Percentiles rank a stretch among this genome's conserved stretches.
Evolutionary conservation across 1,284 basidiomycete species (phyloP).

Genomic region (Ganoderma resinaceum): DNA sequence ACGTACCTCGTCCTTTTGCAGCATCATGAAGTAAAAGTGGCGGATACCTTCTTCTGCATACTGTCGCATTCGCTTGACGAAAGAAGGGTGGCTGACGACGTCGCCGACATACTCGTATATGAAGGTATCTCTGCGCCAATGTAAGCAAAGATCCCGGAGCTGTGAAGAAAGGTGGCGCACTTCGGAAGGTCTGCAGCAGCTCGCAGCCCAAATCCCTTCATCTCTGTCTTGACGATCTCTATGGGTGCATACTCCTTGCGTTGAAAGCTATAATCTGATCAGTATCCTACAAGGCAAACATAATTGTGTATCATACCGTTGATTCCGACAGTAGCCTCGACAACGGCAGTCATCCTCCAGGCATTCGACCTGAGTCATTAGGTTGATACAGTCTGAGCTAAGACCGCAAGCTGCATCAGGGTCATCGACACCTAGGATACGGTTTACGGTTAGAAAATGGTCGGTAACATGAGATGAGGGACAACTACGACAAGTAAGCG

Average conservation of each 20-base stretch:
- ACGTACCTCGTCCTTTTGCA: slow-evolving; percentile 94
- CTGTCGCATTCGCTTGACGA: slow-evolving; percentile 93
- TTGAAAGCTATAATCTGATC: slow-evolving; percentile 72
- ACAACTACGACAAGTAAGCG: not conserved
- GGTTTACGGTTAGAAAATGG: not conserved
- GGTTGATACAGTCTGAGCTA: slow-evolving; percentile 94
- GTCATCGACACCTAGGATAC: slow-evolving; percentile 46
- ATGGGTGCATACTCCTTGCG: slow-evolving; percentile 86
- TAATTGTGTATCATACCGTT: slow-evolving; percentile 67
- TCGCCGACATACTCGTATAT: slow-evolving; percentile 99
- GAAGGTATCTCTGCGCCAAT: slow-evolving; percentile 76
- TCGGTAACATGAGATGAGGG: slow-evolving; percentile 24
- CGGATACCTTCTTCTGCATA: slow-evolving; percentile 94
- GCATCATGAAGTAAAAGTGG: slow-evolving; percentile 99
- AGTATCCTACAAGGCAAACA: slow-evolving; percentile 6
- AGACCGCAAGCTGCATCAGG: slow-evolving; percentile 83
- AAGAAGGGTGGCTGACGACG: slow-evolving; percentile 88
- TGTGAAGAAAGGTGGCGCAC: slow-evolving; percentile 56
- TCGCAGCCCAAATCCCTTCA: slow-evolving; percentile 95
- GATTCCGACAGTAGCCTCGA: slow-evolving; percentile 87
- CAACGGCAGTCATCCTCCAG: slow-evolving; percentile 88
- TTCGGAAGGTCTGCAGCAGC: slow-evolving; percentile 74
- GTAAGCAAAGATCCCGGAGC: not conserved
- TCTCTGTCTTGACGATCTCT: slow-evolving; percentile 92
- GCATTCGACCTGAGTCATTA: slow-evolving; percentile 97